These are phyloP conservation scores for Quercus bicolor DNA, from an alignment of 306 rosid species.

Conservation along the genomic window DNA sequence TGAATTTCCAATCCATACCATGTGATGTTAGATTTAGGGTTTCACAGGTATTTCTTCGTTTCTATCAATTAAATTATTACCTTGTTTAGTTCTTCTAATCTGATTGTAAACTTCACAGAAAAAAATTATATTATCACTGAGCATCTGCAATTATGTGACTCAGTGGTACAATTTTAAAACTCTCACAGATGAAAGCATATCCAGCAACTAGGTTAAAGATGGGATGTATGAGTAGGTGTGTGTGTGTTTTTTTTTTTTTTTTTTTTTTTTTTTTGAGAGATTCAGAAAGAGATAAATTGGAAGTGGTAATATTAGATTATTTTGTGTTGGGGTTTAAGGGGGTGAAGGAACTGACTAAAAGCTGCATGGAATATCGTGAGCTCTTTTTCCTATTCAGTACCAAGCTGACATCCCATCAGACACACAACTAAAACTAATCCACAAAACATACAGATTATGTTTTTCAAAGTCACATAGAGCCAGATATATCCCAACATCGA, in stretches of 20 bases:
- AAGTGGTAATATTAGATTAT: constrained; percentile 23
- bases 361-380: constrained; percentile 61
- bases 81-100: constrained; percentile 3
- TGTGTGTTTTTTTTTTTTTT: not conserved
- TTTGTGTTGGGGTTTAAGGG: constrained; percentile 33
- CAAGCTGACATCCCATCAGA: constrained; percentile 75
- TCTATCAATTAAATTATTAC: not conserved
- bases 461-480: constrained; percentile 64
- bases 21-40: constrained; percentile 6
- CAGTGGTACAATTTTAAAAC: not conserved
- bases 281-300: constrained; percentile 4
- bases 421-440: constrained; percentile 43
- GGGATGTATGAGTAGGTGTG: constrained; percentile 2
- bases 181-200: not conserved
- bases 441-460: constrained; percentile 37
- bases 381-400: constrained; percentile 54
- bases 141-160: not conserved
- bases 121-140: constrained; percentile 37
- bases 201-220: not conserved
- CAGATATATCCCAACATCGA: constrained; percentile 92
- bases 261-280: not conserved
- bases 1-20: not conserved
- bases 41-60: not conserved
- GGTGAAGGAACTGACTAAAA: constrained; percentile 37
- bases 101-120: constrained; percentile 28